Percentiles rank a stretch among this genome's conserved stretches.
phyloP scores from a whole-genome alignment of 2,329 filamentous ascomycete genomes.

The Aureobasidium pullulans region DNA sequence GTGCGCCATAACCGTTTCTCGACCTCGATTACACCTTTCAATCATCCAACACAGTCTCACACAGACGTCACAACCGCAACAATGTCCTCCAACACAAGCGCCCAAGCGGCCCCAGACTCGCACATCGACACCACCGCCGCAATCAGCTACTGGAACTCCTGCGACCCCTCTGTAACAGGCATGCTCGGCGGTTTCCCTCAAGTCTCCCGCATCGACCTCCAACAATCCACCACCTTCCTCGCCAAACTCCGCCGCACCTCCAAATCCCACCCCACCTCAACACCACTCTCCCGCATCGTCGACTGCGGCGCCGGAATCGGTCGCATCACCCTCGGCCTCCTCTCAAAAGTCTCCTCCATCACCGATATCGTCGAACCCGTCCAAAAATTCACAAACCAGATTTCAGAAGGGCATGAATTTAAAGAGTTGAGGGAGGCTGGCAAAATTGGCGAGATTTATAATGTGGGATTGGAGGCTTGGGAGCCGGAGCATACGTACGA shows the following conservation, averaged over 20 bases:
- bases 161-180: conserved; percentile 54
- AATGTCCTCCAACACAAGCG: conserved; percentile 1
- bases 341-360: conserved; percentile 59
- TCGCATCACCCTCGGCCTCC: conserved; percentile 68
- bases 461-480: conserved; percentile 70
- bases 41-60: not conserved
- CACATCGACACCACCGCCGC: conserved; percentile 38
- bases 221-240: conserved; percentile 62
- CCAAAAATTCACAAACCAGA: conserved; percentile 63
- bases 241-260: conserved; percentile 51
- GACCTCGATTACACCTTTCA: not conserved
- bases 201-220: conserved; percentile 63
- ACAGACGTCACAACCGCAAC: not conserved
- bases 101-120: conserved; percentile 30
- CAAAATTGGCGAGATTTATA: conserved; percentile 58
- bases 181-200: conserved; percentile 72
- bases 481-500: conserved; percentile 55
- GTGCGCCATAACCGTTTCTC: not conserved
- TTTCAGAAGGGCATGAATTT: conserved; percentile 35
- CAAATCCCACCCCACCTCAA: conserved; percentile 21
- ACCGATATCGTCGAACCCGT: conserved; percentile 86
- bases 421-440: conserved; percentile 32
- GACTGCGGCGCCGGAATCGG: conserved; percentile 69
- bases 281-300: conserved; percentile 37
- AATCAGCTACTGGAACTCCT: conserved; percentile 45